Evolutionary conservation across 169 alveolate species (phyloP).

Genomic region (Theileria sp.): DNA sequence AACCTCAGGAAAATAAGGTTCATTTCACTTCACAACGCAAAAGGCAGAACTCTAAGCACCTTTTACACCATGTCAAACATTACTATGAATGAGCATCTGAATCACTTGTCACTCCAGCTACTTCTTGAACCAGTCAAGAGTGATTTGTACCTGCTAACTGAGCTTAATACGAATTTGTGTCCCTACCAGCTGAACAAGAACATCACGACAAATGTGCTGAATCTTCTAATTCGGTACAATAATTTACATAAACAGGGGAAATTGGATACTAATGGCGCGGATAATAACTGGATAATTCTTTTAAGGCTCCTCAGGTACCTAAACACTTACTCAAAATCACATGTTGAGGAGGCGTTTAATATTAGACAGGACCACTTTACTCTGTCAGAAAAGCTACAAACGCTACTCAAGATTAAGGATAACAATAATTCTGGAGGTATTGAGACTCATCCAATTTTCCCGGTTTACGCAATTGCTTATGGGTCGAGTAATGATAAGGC

Average conservation of each 20-base stretch:
- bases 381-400: slow-evolving; percentile 27
- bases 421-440: slow-evolving; percentile 51
- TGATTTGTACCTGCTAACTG: slow-evolving; percentile 48
- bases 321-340: slow-evolving; percentile 30
- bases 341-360: slow-evolving; percentile 21
- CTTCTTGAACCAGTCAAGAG: slow-evolving; percentile 50
- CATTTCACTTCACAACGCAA: slow-evolving; percentile 40
- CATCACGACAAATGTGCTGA: slow-evolving; percentile 10
- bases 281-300: slow-evolving; percentile 1
- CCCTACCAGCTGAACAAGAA: slow-evolving; percentile 32
- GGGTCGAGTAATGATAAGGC: slow-evolving; percentile 35
- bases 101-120: slow-evolving; percentile 14
- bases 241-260: background rate
- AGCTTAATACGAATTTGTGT: slow-evolving; percentile 29
- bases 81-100: slow-evolving; percentile 31
- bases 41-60: slow-evolving; percentile 43
- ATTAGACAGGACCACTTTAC: slow-evolving; percentile 19
- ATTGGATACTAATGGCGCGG: background rate
- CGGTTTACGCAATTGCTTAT: slow-evolving; percentile 51
- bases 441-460: slow-evolving; percentile 47
- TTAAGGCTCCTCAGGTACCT: slow-evolving; percentile 33
- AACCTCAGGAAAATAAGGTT: slow-evolving; percentile 27
- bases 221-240: background rate
- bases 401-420: slow-evolving; percentile 8
- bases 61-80: slow-evolving; percentile 44